These are phyloP conservation scores for Perkinsus chesapeaki DNA, from an alignment of 169 alveolate genomes.

Conservation along the genomic window DNA sequence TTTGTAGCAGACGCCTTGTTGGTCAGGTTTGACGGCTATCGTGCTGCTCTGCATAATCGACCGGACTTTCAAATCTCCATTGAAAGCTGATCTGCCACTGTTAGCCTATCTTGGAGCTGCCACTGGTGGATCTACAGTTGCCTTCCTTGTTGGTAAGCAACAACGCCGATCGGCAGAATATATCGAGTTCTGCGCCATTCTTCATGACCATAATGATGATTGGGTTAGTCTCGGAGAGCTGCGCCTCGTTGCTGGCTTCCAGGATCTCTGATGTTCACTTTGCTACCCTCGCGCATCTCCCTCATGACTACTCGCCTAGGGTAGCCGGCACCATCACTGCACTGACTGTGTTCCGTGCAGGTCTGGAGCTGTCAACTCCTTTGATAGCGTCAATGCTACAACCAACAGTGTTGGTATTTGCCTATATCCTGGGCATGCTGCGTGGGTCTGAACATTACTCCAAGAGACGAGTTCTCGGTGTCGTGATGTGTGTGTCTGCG, in stretches of 20 bases:
- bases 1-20: not conserved
- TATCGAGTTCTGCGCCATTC: no score
- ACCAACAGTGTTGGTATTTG: not conserved
- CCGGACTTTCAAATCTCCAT: not conserved
- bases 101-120: not conserved
- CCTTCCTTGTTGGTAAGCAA: not conserved
- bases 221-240: no score
- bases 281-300: no score
- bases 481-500: not conserved
- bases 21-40: not conserved
- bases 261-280: no score
- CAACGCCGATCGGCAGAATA: no score
- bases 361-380: not conserved
- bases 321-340: no score
- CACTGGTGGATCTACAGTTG: not conserved
- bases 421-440: not conserved
- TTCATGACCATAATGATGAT: no score
- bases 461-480: not conserved
- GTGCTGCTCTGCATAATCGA: not conserved
- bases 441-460: not conserved
- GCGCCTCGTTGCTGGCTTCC: no score
- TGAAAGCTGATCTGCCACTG: not conserved
- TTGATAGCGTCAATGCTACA: not conserved
- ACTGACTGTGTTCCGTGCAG: not conserved
- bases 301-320: no score